Evolutionary conservation across 768 basidiomycete species (phyloP).

Genomic region (Russula ochroleuca): DNA sequence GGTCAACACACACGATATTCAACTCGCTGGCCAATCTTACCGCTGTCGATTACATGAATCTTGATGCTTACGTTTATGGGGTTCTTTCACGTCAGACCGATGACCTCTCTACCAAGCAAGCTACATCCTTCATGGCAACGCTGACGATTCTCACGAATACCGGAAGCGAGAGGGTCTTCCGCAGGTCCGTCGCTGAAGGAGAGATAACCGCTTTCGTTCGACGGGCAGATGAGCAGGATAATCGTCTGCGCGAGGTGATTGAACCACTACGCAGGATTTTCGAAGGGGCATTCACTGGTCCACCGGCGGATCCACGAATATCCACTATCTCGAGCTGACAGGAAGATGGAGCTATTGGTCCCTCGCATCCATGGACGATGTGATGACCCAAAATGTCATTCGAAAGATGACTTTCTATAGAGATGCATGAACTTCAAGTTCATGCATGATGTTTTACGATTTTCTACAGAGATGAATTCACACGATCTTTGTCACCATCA

Average conservation of each 20-base stretch:
- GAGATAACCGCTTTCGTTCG: not conserved
- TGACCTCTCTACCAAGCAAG: not conserved
- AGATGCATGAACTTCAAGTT: not conserved
- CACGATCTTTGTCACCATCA: too few species aligned
- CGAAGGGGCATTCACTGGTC: not conserved
- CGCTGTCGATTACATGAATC: constrained; percentile 8
- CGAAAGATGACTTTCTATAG: not conserved
- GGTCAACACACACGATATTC: constrained; percentile 5
- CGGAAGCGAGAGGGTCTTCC: not conserved
- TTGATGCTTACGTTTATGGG: constrained; percentile 10
- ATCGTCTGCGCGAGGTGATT: constrained; percentile 33
- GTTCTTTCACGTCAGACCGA: constrained; percentile 4
- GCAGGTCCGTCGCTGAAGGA: not conserved
- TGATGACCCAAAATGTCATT: not conserved
- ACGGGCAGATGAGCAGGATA: constrained; percentile 8
- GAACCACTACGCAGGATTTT: constrained; percentile 1
- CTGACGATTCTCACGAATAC: constrained; percentile 2
- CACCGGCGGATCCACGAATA: not conserved
- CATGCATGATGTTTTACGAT: not conserved
- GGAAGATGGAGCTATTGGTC: not conserved
- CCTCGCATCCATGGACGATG: not conserved
- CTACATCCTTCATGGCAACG: constrained; percentile 6
- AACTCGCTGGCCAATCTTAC: not conserved
- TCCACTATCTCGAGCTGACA: not conserved
- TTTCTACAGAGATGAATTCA: not conserved